phyloP scores from a whole-genome alignment of 2,329 filamentous ascomycete species.

The Aphanoascus verrucosus region DNA sequence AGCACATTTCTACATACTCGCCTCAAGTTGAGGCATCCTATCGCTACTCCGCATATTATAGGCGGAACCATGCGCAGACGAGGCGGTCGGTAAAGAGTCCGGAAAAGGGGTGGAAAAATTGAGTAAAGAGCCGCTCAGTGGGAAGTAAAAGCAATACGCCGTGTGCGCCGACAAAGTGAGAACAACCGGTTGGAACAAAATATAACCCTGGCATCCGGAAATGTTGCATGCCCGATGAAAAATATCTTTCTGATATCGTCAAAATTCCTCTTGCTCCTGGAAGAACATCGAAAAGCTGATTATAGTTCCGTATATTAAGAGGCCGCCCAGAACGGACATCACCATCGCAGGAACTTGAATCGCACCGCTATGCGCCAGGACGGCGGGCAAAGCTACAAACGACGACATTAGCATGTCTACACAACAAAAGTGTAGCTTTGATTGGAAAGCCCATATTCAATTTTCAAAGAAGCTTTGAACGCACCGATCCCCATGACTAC shows the following conservation, averaged over 20 bases:
- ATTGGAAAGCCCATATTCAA: neutral
- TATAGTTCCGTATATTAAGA: constrained; percentile 95
- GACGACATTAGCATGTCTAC: neutral
- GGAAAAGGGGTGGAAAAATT: neutral
- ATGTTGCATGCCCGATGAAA: neutral
- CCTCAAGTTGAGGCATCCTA: no score
- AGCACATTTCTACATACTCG: neutral
- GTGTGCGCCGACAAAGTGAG: neutral
- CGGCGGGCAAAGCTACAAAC: constrained; percentile 63
- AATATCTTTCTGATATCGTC: constrained; percentile 19
- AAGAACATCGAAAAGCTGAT: constrained; percentile 98
- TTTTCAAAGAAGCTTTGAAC: constrained; percentile 29
- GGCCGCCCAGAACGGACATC: constrained; percentile 86
- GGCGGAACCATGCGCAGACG: neutral
- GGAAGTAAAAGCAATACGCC: neutral
- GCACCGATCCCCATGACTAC: constrained; percentile 94
- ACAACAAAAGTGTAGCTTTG: neutral
- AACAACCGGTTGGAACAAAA: neutral
- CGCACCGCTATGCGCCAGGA: constrained; percentile 76
- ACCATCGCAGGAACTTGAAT: constrained; percentile 78
- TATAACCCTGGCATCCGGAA: neutral
- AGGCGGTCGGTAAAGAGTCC: neutral
- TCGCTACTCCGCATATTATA: no score
- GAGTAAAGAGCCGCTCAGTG: neutral
- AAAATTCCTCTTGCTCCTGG: constrained; percentile 95